These are phyloP conservation scores for Pythium periplocum DNA, from an alignment of 352 stramenopile genomes.

Conservation along the genomic window DNA sequence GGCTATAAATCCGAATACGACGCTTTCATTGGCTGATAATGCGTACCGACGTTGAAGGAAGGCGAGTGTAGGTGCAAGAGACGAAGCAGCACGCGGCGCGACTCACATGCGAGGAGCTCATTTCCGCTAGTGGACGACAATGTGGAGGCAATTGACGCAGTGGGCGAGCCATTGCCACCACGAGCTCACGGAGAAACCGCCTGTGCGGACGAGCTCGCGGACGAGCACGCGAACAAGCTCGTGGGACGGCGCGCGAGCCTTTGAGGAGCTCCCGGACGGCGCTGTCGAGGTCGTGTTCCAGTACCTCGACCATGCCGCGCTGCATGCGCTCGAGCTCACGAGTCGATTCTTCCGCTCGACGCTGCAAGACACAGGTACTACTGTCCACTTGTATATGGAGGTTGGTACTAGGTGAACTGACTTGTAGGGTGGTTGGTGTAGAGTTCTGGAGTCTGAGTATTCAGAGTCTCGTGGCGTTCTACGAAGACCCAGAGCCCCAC, in stretches of 20 bases:
- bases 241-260: background rate
- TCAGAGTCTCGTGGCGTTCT: conserved; percentile 4
- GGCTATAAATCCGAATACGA: background rate
- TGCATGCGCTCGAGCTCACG: conserved; percentile 11
- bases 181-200: background rate
- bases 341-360: conserved; percentile 5
- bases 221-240: background rate
- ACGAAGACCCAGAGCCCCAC: background rate
- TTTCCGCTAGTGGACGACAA: background rate
- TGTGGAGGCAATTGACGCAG: conserved; percentile 9
- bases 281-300: conserved; percentile 1
- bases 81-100: background rate
- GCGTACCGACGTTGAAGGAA: conserved; percentile 6
- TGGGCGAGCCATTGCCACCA: background rate
- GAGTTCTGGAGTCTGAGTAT: conserved; percentile 9
- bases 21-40: conserved; percentile 4
- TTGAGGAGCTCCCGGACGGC: conserved; percentile 6
- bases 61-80: background rate
- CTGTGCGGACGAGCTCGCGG: too few relatives aligned
- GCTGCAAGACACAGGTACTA: too few relatives aligned
- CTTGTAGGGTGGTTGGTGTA: too few relatives aligned
- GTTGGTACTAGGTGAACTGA: too few relatives aligned
- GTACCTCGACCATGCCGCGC: conserved; percentile 10
- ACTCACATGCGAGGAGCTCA: background rate
- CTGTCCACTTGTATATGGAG: too few relatives aligned